Evolutionary conservation across 2,329 filamentous ascomycete species (phyloP).

Genomic region (Phaeophleospora eucalypticola): DNA sequence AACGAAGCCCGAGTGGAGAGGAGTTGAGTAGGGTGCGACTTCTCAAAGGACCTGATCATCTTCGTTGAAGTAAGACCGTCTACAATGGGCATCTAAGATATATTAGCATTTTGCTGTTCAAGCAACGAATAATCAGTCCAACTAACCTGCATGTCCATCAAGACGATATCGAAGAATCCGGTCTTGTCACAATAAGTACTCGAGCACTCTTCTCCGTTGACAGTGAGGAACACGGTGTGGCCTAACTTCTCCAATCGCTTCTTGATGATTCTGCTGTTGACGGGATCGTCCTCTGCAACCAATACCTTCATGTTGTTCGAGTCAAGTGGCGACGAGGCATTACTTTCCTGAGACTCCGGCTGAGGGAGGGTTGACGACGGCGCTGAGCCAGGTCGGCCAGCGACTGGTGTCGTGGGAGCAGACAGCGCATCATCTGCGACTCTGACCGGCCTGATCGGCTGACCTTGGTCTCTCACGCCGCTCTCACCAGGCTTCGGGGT

Average conservation of each 20-base stretch:
- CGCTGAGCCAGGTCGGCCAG: conserved; percentile 8
- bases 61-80: conserved; percentile 78
- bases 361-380: conserved; percentile 7
- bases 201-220: conserved; percentile 83
- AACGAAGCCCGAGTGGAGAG: conserved; percentile 57
- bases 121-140: neutral
- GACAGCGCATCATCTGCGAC: conserved; percentile 41
- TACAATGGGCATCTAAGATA: conserved; percentile 78
- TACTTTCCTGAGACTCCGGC: neutral
- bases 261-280: conserved; percentile 76
- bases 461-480: conserved; percentile 37
- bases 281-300: conserved; percentile 82
- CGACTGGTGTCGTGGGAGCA: conserved; percentile 5
- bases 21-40: conserved; percentile 44
- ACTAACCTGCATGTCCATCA: conserved; percentile 89
- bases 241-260: conserved; percentile 75
- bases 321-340: neutral
- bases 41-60: conserved; percentile 73
- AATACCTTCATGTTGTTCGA: conserved; percentile 59
- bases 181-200: conserved; percentile 62
- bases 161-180: conserved; percentile 65
- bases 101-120: conserved; percentile 11
- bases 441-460: conserved; percentile 43
- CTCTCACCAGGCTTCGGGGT: conserved; percentile 41
- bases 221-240: conserved; percentile 66